A percentile compares a stretch with the other conserved stretches of the same genome.
These are phyloP conservation scores for Camelina laxa DNA, from an alignment of 345 rosid genomes.

Conservation along the genomic window DNA sequence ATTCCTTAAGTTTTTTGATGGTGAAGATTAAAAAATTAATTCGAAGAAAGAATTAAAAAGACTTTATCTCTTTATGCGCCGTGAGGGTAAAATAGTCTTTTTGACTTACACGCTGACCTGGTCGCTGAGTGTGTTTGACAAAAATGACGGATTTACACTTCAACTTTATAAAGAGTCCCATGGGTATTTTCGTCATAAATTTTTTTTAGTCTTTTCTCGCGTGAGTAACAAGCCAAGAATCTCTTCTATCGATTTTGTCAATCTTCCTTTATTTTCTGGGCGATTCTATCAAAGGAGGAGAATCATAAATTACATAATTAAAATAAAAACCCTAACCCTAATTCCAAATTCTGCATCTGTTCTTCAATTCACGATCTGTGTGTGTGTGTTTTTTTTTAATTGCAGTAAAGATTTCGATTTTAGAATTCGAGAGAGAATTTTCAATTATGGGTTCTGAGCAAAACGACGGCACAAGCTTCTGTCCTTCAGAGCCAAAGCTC, in stretches of 20 bases:
- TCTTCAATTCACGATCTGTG: constrained; percentile 8
- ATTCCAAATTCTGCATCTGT: constrained; percentile 2
- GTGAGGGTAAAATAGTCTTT: constrained; percentile 16
- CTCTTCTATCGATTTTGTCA: background rate
- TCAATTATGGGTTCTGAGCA: constrained; percentile 74
- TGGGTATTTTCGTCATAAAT: constrained; percentile 17
- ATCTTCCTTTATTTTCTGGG: constrained; percentile 13
- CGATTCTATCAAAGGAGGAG: background rate
- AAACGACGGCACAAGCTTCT: constrained; percentile 69
- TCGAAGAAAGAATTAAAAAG: background rate
- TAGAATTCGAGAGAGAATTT: background rate
- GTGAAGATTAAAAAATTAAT: background rate
- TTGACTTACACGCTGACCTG: constrained; percentile 5
- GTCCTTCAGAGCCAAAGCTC: constrained; percentile 67
- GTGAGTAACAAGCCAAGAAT: constrained; percentile 43
- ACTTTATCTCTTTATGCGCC: constrained; percentile 11
- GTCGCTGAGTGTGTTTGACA: background rate
- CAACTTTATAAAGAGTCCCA: background rate
- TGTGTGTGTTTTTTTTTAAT: background rate
- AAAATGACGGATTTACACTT: constrained; percentile 37
- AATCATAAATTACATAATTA: background rate
- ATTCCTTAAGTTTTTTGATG: constrained; percentile 13
- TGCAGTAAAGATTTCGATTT: background rate
- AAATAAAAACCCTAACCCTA: constrained; percentile 13
- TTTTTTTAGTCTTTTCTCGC: constrained; percentile 22